Conservation (phyloP, 2,329 filamentous ascomycete species). For the Lecanicillium sp. region DNA sequence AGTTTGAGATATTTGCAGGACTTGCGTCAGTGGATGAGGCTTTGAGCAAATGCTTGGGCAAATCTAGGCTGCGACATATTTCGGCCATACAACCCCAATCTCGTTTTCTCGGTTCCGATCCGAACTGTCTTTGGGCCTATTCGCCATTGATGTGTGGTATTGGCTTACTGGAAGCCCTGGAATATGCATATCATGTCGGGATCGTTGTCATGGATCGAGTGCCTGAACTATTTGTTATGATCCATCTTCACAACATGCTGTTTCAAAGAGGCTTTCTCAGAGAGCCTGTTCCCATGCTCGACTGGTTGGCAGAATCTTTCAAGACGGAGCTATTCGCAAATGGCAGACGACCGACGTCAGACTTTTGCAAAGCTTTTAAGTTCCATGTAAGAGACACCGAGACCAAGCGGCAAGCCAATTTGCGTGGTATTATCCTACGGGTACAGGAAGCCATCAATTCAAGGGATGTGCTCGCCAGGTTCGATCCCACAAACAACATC, state of each 20-base stretch:
- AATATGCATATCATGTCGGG: conserved; percentile 29
- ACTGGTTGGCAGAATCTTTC: conserved; percentile 19
- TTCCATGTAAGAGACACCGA: background rate
- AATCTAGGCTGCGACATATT: conserved; percentile 13
- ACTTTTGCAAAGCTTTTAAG: background rate
- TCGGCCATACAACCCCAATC: conserved; percentile 30
- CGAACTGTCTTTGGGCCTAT: conserved; percentile 38
- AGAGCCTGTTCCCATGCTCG: conserved; percentile 27
- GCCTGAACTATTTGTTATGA: conserved; percentile 31
- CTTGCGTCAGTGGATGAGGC: conserved; percentile 12
- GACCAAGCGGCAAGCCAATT: background rate
- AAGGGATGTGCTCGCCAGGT: too few relatives aligned
- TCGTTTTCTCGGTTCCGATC: conserved; percentile 36
- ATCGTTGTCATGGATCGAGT: conserved; percentile 35
- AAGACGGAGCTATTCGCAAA: conserved; percentile 11
- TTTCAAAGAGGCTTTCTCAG: conserved; percentile 33
- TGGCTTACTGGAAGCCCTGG: conserved; percentile 38
- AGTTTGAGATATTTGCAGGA: background rate
- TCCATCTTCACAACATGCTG: conserved; percentile 45
- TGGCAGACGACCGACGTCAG: conserved; percentile 13
- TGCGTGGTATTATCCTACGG: too few relatives aligned
- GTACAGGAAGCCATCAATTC: too few relatives aligned
- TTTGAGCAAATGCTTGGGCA: conserved; percentile 18
- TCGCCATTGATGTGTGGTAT: conserved; percentile 43
- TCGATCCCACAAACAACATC: background rate